Percentiles rank a stretch among this genome's conserved stretches.
Evolutionary conservation across 495 filamentous ascomycete species (phyloP).

Genomic region (Niebla homalea): DNA sequence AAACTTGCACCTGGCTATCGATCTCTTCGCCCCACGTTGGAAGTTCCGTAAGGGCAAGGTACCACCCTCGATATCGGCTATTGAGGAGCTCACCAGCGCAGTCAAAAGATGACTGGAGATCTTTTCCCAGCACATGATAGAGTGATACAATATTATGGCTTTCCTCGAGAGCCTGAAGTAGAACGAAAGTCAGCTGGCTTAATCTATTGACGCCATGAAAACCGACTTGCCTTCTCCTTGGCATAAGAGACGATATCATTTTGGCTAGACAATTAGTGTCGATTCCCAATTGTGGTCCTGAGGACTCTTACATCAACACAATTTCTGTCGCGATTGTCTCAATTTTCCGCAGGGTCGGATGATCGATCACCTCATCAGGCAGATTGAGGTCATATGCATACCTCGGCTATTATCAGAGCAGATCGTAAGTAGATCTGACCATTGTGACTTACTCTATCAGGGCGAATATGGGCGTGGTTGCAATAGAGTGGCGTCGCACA

Average conservation of each 20-base stretch:
- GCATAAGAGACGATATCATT: conserved; percentile 23
- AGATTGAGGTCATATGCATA: conserved; percentile 21
- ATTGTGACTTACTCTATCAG: conserved; percentile 19
- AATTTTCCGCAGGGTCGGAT: conserved; percentile 19
- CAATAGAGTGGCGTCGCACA: conserved; percentile 17
- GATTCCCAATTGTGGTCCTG: not conserved
- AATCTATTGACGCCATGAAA: not conserved
- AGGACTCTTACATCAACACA: conserved; percentile 17
- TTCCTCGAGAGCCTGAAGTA: conserved; percentile 19
- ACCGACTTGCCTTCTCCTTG: conserved; percentile 19
- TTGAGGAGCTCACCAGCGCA: conserved; percentile 17
- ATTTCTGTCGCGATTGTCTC: conserved; percentile 23
- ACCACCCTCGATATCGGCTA: conserved; percentile 22
- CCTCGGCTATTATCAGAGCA: not conserved
- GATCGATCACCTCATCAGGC: conserved; percentile 21
- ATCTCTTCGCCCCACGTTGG: conserved; percentile 22
- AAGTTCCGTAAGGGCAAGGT: conserved; percentile 19
- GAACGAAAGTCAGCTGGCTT: not conserved
- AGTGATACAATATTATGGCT: conserved; percentile 24
- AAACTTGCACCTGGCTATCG: conserved; percentile 20
- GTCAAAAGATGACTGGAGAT: conserved; percentile 22
- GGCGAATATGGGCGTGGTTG: conserved; percentile 21
- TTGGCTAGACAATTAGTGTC: conserved; percentile 14
- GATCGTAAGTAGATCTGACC: not conserved
- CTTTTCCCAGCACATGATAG: conserved; percentile 17